Conservation (phyloP, 2,329 filamentous ascomycete genomes). For the Teratosphaeria nubilosa region DNA sequence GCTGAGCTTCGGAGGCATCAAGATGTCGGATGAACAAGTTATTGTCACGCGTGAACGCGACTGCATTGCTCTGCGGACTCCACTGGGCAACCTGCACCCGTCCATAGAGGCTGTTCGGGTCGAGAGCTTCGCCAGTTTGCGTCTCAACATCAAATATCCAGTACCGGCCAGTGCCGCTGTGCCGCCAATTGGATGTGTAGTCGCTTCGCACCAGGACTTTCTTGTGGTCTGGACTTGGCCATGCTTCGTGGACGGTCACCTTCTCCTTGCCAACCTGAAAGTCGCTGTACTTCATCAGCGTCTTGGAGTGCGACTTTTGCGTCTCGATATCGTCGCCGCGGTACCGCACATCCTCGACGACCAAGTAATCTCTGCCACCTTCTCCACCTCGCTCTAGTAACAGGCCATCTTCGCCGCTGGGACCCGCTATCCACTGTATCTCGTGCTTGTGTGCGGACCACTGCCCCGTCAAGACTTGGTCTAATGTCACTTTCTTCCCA, state of each 20-base stretch:
- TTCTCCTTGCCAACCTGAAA: conserved; percentile 52
- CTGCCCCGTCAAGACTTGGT: conserved; percentile 56
- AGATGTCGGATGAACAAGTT: conserved; percentile 75
- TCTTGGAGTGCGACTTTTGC: conserved; percentile 46
- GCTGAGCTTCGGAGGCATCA: conserved; percentile 48
- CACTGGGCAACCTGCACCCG: conserved; percentile 76
- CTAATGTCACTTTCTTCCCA: conserved; percentile 63
- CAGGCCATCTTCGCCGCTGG: conserved; percentile 70
- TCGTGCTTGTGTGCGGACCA: conserved; percentile 56
- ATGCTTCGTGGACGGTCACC: conserved; percentile 51
- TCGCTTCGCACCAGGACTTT: conserved; percentile 77
- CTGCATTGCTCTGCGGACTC: conserved; percentile 76
- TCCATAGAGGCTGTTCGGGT: conserved; percentile 55
- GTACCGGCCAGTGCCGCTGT: conserved; percentile 78
- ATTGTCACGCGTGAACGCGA: conserved; percentile 85
- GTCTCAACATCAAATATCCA: conserved; percentile 85
- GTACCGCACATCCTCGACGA: conserved; percentile 74
- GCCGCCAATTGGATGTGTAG: conserved; percentile 68
- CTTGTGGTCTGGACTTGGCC: conserved; percentile 73
- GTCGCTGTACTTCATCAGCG: conserved; percentile 59
- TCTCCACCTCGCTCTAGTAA: conserved; percentile 60
- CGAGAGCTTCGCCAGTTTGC: conserved; percentile 66
- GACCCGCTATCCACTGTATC: conserved; percentile 68
- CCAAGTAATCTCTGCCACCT: conserved; percentile 61
- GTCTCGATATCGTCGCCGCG: conserved; percentile 34